Conservation (phyloP, 805 yeast species). For the Candida glaebosa region DNA sequence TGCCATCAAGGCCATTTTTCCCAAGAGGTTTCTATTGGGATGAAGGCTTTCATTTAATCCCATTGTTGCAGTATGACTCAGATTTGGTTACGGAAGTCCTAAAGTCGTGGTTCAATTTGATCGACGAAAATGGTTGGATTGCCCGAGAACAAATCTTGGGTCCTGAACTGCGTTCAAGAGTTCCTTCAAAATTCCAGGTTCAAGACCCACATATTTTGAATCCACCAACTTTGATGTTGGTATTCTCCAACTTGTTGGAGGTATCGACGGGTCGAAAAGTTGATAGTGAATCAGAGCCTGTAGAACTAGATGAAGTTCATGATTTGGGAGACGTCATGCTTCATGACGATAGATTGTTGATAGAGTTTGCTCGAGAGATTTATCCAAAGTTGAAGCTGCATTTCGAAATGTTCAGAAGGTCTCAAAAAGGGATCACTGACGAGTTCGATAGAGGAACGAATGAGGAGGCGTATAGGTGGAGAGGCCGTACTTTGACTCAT, state of each 20-base stretch:
- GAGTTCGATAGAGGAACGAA: conserved; percentile 59
- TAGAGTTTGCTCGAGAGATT: conserved; percentile 55
- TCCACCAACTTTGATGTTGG: conserved; percentile 89
- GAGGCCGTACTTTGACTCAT: conserved; percentile 82
- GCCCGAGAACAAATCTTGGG: conserved; percentile 95
- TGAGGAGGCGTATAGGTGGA: conserved; percentile 83
- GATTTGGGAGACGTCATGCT: conserved; percentile 52
- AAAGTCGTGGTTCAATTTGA: conserved; percentile 81
- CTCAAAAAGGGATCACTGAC: conserved; percentile 72
- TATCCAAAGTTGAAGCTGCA: conserved; percentile 78
- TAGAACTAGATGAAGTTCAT: conserved; percentile 18
- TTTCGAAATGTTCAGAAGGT: conserved; percentile 77
- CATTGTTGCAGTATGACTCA: conserved; percentile 76
- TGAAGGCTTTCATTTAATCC: conserved; percentile 91
- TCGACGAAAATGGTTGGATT: conserved; percentile 93
- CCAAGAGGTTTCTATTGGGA: conserved; percentile 99
- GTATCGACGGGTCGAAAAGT: conserved; percentile 12
- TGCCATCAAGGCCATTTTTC: conserved; percentile 90
- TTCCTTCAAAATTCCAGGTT: conserved; percentile 76
- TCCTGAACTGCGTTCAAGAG: conserved; percentile 81
- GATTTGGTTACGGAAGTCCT: conserved; percentile 77
- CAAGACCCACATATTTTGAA: conserved; percentile 91
- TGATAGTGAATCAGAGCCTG: conserved; percentile 29
- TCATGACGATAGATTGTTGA: conserved; percentile 54
- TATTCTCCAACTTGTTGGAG: conserved; percentile 56